These are phyloP conservation scores for Raffaelea ambrosiae DNA, from an alignment of 2,329 filamentous ascomycete genomes.

Conservation along the genomic window DNA sequence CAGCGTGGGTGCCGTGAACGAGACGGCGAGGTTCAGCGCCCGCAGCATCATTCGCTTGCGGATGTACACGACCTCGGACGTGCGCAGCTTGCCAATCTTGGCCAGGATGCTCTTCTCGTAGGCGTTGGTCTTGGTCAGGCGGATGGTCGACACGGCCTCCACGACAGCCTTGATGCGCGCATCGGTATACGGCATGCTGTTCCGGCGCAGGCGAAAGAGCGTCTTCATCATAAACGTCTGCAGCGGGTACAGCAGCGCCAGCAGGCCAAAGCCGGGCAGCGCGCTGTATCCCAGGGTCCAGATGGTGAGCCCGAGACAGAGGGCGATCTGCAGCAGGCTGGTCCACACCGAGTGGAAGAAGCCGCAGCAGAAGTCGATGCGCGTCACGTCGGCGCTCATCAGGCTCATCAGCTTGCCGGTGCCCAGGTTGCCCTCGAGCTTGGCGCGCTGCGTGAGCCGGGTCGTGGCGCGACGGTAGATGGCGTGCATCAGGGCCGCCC, in stretches of 20 bases:
- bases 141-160: slow-evolving; percentile 18
- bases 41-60: slow-evolving; percentile 18
- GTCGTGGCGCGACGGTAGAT: slow-evolving; percentile 14
- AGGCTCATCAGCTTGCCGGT: slow-evolving; percentile 22
- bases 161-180: slow-evolving; percentile 17
- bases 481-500: slow-evolving; percentile 9
- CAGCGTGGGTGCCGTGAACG: slow-evolving; percentile 16
- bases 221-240: slow-evolving; percentile 15
- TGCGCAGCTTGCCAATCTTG: slow-evolving; percentile 15
- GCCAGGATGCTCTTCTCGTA: slow-evolving; percentile 16
- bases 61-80: slow-evolving; percentile 16
- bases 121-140: slow-evolving; percentile 18
- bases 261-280: slow-evolving; percentile 17
- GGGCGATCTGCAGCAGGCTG: slow-evolving; percentile 20
- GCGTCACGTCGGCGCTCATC: slow-evolving; percentile 23
- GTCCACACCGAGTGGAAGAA: slow-evolving; percentile 23
- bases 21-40: slow-evolving; percentile 17
- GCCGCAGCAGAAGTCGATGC: slow-evolving; percentile 22
- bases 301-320: slow-evolving; percentile 18
- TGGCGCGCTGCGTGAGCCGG: slow-evolving; percentile 11
- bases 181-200: slow-evolving; percentile 19
- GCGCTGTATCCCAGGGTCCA: slow-evolving; percentile 19
- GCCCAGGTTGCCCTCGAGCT: slow-evolving; percentile 13
- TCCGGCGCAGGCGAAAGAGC: slow-evolving; percentile 15
- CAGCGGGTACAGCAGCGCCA: slow-evolving; percentile 16